Conservation (phyloP, 495 filamentous ascomycete species). For the Xylaria longipes region DNA sequence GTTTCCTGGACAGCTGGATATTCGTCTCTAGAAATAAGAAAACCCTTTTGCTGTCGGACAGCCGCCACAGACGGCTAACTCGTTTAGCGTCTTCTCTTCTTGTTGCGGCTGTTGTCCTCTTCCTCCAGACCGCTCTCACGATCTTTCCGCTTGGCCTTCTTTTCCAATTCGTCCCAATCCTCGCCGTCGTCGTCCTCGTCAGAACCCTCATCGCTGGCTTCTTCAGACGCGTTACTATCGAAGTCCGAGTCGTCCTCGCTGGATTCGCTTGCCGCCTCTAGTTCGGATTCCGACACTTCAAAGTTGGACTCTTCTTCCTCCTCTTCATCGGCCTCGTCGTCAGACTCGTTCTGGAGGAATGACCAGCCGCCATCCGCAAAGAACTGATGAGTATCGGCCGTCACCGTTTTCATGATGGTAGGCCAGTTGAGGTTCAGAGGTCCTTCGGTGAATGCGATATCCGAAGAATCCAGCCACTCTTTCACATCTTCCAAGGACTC, state of each 20-base stretch:
- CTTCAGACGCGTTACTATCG: constrained; percentile 86
- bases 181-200: constrained; percentile 85
- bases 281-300: constrained; percentile 83
- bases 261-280: constrained; percentile 78
- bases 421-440: constrained; percentile 98
- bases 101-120: constrained; percentile 59
- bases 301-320: constrained; percentile 88
- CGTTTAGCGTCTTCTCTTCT: constrained; percentile 50
- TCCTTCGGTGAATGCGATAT: constrained; percentile 93
- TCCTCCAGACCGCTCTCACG: constrained; percentile 74
- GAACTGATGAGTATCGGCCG: constrained; percentile 90
- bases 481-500: constrained; percentile 94
- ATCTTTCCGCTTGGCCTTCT: constrained; percentile 89
- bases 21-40: background rate
- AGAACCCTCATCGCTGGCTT: constrained; percentile 69
- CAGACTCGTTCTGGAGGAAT: constrained; percentile 86
- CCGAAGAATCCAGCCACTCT: constrained; percentile 95
- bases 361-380: constrained; percentile 96
- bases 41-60: background rate
- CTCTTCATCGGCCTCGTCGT: constrained; percentile 78
- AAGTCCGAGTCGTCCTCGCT: constrained; percentile 91
- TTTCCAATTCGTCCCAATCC: constrained; percentile 91
- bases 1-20: background rate
- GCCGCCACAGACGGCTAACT: background rate
- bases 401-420: constrained; percentile 99